A percentile compares a stretch with the other conserved stretches of the same genome.
Evolutionary conservation across 2,329 filamentous ascomycete species (phyloP).

Genomic region (Pyrenochaeta sp.): DNA sequence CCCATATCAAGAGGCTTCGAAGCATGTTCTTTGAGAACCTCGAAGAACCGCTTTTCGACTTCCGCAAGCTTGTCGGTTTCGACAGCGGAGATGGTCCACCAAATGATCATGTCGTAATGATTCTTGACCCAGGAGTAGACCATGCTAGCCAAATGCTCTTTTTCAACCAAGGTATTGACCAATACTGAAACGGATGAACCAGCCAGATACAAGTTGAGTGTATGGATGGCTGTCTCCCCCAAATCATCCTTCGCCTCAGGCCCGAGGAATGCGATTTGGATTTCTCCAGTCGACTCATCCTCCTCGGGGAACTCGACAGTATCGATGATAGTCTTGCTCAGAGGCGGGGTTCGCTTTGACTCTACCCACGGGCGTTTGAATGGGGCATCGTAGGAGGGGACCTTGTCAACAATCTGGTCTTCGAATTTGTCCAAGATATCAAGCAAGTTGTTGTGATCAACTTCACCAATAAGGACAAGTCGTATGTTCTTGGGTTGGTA

Average conservation of each 20-base stretch:
- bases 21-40: constrained; percentile 81
- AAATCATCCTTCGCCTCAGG: constrained; percentile 76
- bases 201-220: constrained; percentile 84
- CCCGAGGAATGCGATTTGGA: constrained; percentile 85
- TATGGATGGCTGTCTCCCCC: constrained; percentile 73
- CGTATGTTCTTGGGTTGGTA: constrained; percentile 97
- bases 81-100: constrained; percentile 85
- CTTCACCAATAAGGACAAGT: constrained; percentile 88
- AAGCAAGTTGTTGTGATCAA: constrained; percentile 81
- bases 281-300: constrained; percentile 90
- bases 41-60: constrained; percentile 85
- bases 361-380: constrained; percentile 93
- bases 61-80: constrained; percentile 83
- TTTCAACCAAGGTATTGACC: constrained; percentile 91
- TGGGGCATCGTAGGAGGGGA: constrained; percentile 75
- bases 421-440: constrained; percentile 88
- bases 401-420: constrained; percentile 80
- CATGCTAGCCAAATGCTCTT: constrained; percentile 87
- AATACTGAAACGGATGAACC: constrained; percentile 92
- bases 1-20: constrained; percentile 84
- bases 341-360: constrained; percentile 75
- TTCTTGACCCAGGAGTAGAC: constrained; percentile 81
- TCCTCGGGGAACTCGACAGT: constrained; percentile 94
- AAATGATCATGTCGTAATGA: constrained; percentile 82
- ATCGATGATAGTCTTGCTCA: constrained; percentile 76